Percentiles rank a stretch among this genome's conserved stretches.
Evolutionary conservation across 768 basidiomycete genomes (phyloP).

Genomic region (Leucocoprinus sp.): DNA sequence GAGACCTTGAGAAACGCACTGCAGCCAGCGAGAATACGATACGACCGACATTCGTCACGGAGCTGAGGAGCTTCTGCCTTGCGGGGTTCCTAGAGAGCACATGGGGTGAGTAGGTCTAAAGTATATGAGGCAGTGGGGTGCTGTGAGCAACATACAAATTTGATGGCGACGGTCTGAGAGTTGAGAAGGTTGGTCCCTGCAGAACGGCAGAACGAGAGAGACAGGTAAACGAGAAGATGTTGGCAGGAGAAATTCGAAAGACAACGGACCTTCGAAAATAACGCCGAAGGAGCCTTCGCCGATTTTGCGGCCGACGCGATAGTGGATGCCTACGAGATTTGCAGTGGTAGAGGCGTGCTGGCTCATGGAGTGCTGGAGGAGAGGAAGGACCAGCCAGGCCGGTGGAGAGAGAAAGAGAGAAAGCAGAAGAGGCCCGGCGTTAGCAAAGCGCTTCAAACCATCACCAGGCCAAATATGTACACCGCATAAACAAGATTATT

Average conservation of each 20-base stretch:
- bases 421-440: constrained; percentile 10
- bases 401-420: constrained; percentile 16
- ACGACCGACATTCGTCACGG: constrained; percentile 97
- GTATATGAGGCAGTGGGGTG: not conserved
- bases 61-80: constrained; percentile 97
- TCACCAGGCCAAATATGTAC: constrained; percentile 24
- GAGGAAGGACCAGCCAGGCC: constrained; percentile 20
- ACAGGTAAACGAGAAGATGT: not conserved
- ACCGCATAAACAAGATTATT: constrained; percentile 8
- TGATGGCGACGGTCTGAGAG: constrained; percentile 98
- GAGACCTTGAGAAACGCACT: constrained; percentile 44
- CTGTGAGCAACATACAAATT: constrained; percentile 72
- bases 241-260: constrained; percentile 6
- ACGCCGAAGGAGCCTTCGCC: constrained; percentile 98
- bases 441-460: constrained; percentile 15
- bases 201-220: constrained; percentile 3
- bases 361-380: constrained; percentile 34
- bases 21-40: constrained; percentile 84
- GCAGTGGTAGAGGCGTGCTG: constrained; percentile 53
- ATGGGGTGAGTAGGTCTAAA: constrained; percentile 11
- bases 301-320: constrained; percentile 97
- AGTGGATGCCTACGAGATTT: constrained; percentile 92
- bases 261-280: constrained; percentile 71
- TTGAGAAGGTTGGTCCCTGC: constrained; percentile 95
- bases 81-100: constrained; percentile 61